Conservation (phyloP, 192 early-diverging fungal genomes). For the Backusella morwellensis region DNA sequence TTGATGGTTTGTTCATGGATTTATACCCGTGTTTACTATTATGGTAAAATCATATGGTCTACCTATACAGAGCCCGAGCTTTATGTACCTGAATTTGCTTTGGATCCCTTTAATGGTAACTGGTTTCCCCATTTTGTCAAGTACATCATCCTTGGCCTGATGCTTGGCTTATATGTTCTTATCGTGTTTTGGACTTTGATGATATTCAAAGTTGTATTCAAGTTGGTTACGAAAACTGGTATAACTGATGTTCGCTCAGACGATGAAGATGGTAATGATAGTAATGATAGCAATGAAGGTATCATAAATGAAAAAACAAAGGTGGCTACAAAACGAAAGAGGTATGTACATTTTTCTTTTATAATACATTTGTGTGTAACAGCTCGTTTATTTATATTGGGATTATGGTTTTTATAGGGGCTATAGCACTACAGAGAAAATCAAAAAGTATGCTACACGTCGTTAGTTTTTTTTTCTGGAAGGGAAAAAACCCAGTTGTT, state of each 20-base stretch:
- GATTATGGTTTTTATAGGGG: neutral
- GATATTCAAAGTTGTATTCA: conserved; percentile 59
- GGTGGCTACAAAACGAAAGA: neutral
- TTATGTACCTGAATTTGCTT: conserved; percentile 38
- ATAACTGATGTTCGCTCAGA: conserved; percentile 69
- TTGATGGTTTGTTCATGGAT: conserved; percentile 70
- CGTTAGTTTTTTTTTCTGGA: neutral
- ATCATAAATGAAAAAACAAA: neutral
- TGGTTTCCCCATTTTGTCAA: conserved; percentile 44
- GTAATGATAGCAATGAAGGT: conserved; percentile 11
- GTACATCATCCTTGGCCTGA: conserved; percentile 44
- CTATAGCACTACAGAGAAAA: neutral
- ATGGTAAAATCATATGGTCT: conserved; percentile 58
- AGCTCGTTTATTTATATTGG: neutral
- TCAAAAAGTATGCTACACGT: neutral
- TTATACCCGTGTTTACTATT: conserved; percentile 72
- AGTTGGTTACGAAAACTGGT: conserved; percentile 50
- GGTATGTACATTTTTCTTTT: neutral
- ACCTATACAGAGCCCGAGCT: conserved; percentile 54
- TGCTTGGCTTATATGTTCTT: conserved; percentile 47
- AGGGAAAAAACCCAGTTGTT: neutral
- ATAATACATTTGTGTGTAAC: neutral
- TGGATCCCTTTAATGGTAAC: conserved; percentile 46
- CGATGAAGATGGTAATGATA: conserved; percentile 48
- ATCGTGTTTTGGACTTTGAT: conserved; percentile 69